Conservation (phyloP, 305 asterid species). For the Stenogyne calaminthoides region DNA sequence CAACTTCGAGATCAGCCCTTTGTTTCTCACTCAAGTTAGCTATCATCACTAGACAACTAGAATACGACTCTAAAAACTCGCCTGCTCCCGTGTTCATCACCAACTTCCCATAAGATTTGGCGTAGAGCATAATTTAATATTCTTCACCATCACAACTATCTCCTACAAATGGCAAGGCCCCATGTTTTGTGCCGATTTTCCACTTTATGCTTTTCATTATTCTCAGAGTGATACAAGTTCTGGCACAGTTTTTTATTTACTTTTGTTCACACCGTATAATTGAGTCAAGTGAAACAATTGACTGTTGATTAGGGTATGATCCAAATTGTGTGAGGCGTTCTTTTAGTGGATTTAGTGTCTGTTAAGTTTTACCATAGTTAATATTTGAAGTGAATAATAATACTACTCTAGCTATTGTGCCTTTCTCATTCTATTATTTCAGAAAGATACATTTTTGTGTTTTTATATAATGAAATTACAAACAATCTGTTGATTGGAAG, state of each 20-base stretch:
- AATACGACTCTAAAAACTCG: too few relatives aligned
- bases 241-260: neutral
- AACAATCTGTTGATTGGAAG: neutral
- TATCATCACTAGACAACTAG: too few relatives aligned
- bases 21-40: too few relatives aligned
- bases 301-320: neutral
- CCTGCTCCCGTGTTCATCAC: too few relatives aligned
- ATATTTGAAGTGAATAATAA: neutral
- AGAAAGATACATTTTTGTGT: neutral
- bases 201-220: neutral
- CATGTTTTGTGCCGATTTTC: neutral
- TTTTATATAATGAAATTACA: neutral
- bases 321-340: neutral
- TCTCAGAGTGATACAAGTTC: neutral
- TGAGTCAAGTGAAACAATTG: neutral
- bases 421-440: neutral
- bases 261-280: neutral
- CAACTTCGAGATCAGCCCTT: too few relatives aligned
- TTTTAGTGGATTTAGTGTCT: conserved; percentile 6
- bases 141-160: neutral
- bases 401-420: neutral
- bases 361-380: neutral
- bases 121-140: neutral
- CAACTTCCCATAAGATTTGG: neutral
- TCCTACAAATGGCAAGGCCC: neutral